Base-by-base conservation (phyloP, 345 rosid genomes). In the Ceriops decandra region DNA sequence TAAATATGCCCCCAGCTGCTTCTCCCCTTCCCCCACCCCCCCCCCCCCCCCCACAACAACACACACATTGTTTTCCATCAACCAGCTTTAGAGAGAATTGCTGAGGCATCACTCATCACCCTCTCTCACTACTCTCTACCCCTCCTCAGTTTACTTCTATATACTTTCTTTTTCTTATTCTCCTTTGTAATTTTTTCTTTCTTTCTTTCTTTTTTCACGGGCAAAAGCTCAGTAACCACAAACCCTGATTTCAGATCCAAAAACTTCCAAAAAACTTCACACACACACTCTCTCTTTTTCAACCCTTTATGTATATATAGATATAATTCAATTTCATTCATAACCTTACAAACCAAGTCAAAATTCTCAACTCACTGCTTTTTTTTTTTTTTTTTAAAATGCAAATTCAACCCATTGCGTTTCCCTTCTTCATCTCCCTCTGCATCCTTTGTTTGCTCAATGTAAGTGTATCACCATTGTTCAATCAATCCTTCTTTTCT, bases 401-500 rank as follows among this genome's bases (percentile, higher is more conserved):
- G 72, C 68, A 63, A 26, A 22, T 33, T 57, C 66, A 63, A 21
- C 35, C 49, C 8, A 5, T 64, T 35, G 6, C 33, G 9, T 30
- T 26, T 49, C 24, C 58, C 60, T 35, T 64, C 56, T 31, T 56
- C 66, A 2, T 42, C 21, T 54, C 52, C 70, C 62, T 74, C 60
- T 64, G 49, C 46, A 26, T 63, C 28, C 35, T 54, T 11, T 64
- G 52, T 1, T 36, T 51, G 47, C 46, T 69, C 70, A 57, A 58
- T 64, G 78, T 74, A 69, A 74, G 78, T 51, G 19, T 22, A 49
- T 26, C 1, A 21, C 30, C 15, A 20, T 11, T 31, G 2, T 36
- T 13, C 9, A 11, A 42, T 42, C 49, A 42, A 42, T 42, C 49
- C 4, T 17, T 42, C 17, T 70, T 33, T 51, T 7, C 54, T 69